These are phyloP conservation scores for Dactylellina haptotyla DNA, from an alignment of 2,329 filamentous ascomycete genomes.

Conservation along the genomic window DNA sequence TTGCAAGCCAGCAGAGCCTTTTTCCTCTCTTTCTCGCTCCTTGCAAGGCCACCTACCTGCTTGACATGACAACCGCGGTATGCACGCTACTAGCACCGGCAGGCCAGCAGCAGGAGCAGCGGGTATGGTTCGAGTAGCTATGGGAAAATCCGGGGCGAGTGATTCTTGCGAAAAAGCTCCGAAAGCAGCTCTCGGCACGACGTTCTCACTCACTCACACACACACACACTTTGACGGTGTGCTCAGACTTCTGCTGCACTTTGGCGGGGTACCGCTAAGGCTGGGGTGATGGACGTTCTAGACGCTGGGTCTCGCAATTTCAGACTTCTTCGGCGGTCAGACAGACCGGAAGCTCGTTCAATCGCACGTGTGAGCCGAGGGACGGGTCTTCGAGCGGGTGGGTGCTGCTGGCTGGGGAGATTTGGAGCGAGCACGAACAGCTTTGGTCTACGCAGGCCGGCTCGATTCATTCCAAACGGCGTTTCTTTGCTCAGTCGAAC, in stretches of 20 bases:
- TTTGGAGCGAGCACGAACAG: conserved; percentile 13
- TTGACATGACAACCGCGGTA: conserved; percentile 24
- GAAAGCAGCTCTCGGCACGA: conserved; percentile 17
- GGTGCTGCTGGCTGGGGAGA: background rate
- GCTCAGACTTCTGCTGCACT: background rate
- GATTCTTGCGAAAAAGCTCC: conserved; percentile 19
- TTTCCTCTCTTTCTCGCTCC: no score
- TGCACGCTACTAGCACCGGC: background rate
- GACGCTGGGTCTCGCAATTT: no score
- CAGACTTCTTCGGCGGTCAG: no score
- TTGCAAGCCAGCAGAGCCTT: no score
- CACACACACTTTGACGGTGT: no score
- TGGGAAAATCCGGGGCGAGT: background rate
- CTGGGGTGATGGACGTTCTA: no score
- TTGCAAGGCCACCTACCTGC: no score
- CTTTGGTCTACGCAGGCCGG: no score
- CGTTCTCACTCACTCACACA: background rate
- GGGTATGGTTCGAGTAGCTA: background rate
- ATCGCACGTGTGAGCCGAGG: conserved; percentile 18
- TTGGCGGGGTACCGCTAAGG: background rate
- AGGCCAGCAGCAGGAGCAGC: background rate
- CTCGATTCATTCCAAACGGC: no score
- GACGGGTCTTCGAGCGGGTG: background rate
- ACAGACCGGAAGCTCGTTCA: background rate
- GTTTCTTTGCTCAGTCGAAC: no score